Evolutionary conservation across 2,329 filamentous ascomycete species (phyloP).

Genomic region (Pseudogymnoascus sp.): DNA sequence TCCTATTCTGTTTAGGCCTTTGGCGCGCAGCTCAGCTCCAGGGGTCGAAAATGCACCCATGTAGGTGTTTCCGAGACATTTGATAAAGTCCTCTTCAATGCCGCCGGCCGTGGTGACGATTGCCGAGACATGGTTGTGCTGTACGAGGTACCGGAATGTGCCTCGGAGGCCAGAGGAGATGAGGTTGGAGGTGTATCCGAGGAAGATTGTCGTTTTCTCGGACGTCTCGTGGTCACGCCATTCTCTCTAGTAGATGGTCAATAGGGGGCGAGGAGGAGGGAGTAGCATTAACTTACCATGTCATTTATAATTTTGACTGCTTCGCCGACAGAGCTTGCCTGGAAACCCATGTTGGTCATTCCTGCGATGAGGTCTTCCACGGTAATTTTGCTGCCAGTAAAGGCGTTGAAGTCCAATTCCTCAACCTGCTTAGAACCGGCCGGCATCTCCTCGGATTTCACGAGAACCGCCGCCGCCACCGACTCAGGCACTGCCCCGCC

Average conservation of each 20-base stretch:
- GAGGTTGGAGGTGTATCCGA: slow-evolving; percentile 95
- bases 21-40: slow-evolving; percentile 70
- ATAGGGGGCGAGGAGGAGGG: background rate
- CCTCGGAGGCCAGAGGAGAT: slow-evolving; percentile 93
- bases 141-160: slow-evolving; percentile 82
- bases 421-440: slow-evolving; percentile 71
- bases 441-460: slow-evolving; percentile 76
- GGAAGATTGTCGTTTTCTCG: slow-evolving; percentile 82
- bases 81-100: slow-evolving; percentile 96
- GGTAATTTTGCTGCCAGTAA: slow-evolving; percentile 68
- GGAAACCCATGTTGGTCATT: slow-evolving; percentile 82
- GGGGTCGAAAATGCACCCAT: slow-evolving; percentile 75
- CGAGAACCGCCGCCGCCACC: slow-evolving; percentile 75
- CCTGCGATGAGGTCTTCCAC: slow-evolving; percentile 75
- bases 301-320: slow-evolving; percentile 89
- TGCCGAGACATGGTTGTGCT: slow-evolving; percentile 85
- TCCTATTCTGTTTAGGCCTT: slow-evolving; percentile 91
- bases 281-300: slow-evolving; percentile 56
- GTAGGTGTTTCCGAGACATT: slow-evolving; percentile 91
- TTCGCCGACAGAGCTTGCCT: slow-evolving; percentile 73
- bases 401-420: slow-evolving; percentile 86
- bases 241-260: slow-evolving; percentile 47
- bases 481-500: slow-evolving; percentile 43
- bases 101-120: slow-evolving; percentile 95
- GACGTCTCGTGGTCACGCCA: slow-evolving; percentile 77